Conservation (phyloP, 176 grass and related monocot species). For the Carex littledalei region DNA sequence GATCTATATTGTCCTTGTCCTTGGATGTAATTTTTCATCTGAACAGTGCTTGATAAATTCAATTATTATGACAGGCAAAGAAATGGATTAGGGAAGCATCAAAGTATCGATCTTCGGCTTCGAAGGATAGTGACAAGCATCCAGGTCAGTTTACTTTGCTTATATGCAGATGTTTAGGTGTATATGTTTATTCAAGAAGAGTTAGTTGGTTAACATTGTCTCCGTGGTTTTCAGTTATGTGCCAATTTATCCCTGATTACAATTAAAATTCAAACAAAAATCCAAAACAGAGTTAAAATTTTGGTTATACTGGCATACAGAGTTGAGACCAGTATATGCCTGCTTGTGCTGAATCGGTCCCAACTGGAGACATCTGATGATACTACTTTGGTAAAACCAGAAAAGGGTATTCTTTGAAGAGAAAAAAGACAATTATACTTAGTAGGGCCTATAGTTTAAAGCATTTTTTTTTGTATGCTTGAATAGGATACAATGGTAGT, state of each 20-base stretch:
- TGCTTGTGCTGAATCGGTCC: neutral
- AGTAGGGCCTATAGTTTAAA: neutral
- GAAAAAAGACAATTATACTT: neutral
- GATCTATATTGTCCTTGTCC: neutral
- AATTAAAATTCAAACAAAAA: neutral
- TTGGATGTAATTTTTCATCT: neutral
- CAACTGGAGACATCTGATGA: neutral
- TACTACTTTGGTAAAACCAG: neutral
- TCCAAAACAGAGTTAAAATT: neutral
- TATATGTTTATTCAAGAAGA: neutral
- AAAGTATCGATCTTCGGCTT: conserved; percentile 65
- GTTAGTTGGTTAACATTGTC: neutral
- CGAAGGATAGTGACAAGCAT: conserved; percentile 65
- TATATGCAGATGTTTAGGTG: neutral
- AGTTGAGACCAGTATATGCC: neutral
- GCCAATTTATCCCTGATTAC: neutral
- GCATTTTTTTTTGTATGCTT: neutral
- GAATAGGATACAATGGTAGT: conserved; percentile 86
- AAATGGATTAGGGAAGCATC: conserved; percentile 90
- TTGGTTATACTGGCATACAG: neutral
- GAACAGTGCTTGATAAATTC: neutral
- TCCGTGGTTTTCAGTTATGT: neutral
- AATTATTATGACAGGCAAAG: conserved; percentile 51
- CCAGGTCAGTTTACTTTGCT: conserved; percentile 48
- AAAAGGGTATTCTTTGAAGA: neutral